These are phyloP conservation scores for Cryptosporidium parvum DNA, from an alignment of 169 alveolate genomes.

Conservation along the genomic window DNA sequence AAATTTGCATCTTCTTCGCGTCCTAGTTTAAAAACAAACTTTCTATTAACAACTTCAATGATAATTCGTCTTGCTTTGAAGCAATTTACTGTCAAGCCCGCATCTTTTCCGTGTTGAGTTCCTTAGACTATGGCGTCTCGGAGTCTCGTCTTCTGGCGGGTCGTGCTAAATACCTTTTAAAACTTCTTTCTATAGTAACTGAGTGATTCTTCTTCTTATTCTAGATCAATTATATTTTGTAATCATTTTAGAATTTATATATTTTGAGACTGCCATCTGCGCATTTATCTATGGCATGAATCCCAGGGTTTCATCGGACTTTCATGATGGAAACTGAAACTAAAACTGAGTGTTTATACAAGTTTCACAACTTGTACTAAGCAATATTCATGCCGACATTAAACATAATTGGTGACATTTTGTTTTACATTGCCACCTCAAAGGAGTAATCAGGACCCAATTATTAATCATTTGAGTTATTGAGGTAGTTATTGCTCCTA, in stretches of 20 bases:
- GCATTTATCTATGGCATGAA: background rate
- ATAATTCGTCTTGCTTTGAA: conserved; percentile 9
- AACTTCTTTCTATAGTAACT: background rate
- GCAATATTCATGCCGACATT: conserved; percentile 2
- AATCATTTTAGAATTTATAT: background rate
- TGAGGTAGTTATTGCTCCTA: conserved; percentile 31
- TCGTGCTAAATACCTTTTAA: background rate
- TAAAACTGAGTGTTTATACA: background rate
- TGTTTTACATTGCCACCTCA: background rate
- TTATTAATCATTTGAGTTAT: background rate
- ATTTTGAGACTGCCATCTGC: background rate
- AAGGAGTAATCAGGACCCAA: conserved; percentile 37
- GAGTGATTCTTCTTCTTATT: background rate
- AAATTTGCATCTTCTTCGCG: conserved; percentile 89
- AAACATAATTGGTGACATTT: background rate
- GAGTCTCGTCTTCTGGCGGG: conserved; percentile 71
- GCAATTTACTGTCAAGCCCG: background rate
- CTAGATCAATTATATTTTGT: background rate
- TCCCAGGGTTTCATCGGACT: background rate
- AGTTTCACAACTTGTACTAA: background rate
- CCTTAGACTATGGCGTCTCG: conserved; percentile 48
- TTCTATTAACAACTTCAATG: background rate
- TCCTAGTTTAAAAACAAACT: conserved; percentile 14
- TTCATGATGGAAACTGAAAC: background rate
- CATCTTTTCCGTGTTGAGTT: background rate